phyloP scores from a whole-genome alignment of 2,329 filamentous ascomycete genomes.

The Pseudogymnoascus sp. region DNA sequence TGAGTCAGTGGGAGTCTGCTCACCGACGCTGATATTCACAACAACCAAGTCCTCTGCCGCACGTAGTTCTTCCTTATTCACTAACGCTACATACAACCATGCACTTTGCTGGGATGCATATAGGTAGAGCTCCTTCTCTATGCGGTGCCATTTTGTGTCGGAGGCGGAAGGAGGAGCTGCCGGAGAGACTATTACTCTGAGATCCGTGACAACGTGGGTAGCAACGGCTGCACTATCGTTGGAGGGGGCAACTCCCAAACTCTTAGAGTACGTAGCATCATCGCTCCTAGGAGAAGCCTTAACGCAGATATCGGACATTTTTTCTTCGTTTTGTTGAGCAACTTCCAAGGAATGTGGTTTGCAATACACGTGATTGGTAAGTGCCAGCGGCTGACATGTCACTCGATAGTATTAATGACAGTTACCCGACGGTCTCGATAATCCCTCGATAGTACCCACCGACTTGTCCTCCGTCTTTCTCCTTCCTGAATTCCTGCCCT shows the following conservation, averaged over 20 bases:
- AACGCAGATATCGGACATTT: conserved; percentile 3
- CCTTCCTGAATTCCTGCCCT: no score
- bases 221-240: conserved; percentile 13
- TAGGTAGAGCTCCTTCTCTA: neutral
- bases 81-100: neutral
- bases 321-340: conserved; percentile 13
- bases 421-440: no score
- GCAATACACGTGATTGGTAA: no score
- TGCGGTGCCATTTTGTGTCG: neutral
- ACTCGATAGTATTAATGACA: no score
- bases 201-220: conserved; percentile 30
- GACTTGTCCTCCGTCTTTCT: no score
- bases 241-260: conserved; percentile 16
- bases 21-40: neutral
- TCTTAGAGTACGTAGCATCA: conserved; percentile 16
- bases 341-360: neutral
- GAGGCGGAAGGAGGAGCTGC: conserved; percentile 21
- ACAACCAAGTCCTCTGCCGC: neutral
- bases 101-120: neutral
- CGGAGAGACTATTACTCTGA: conserved; percentile 27
- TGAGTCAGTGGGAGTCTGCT: conserved; percentile 40
- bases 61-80: neutral
- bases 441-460: no score
- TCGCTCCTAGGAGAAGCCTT: conserved; percentile 13
- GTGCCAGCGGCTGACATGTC: no score